A percentile compares a stretch with the other conserved stretches of the same genome.
phyloP scores from a whole-genome alignment of 441 rosid genomes.

The Melianthus villosus region DNA sequence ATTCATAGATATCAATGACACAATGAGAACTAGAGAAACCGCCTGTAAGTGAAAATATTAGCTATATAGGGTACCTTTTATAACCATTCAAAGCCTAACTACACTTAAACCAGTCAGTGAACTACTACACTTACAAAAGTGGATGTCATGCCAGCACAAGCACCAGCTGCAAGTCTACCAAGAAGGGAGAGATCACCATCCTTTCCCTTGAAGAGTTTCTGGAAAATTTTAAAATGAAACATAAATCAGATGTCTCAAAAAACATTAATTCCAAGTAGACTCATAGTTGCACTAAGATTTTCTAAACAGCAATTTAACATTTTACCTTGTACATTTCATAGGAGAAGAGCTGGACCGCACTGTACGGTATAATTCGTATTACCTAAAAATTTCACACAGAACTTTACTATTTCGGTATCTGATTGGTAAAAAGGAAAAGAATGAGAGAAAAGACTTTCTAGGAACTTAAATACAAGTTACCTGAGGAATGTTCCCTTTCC shows the following conservation, averaged over 20 bases:
- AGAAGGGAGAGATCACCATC: constrained; percentile 73
- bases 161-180: constrained; percentile 91
- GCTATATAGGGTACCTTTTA: no score
- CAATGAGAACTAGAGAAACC: no score
- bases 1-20: no score
- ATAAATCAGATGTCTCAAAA: constrained; percentile 6
- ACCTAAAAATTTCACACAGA: constrained; percentile 28
- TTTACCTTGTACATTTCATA: constrained; percentile 92
- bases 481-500: constrained; percentile 99
- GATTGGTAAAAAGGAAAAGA: constrained; percentile 1
- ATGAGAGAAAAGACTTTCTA: constrained; percentile 1
- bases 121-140: constrained; percentile 49
- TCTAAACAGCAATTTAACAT: constrained; percentile 1
- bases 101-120: constrained; percentile 4
- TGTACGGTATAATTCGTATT: constrained; percentile 75
- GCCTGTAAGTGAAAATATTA: no score
- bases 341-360: constrained; percentile 84
- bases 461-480: constrained; percentile 15
- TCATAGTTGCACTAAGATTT: neutral
- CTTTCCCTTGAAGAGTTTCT: constrained; percentile 73
- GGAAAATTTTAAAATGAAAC: constrained; percentile 11
- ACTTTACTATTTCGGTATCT: constrained; percentile 10
- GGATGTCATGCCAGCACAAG: constrained; percentile 99
- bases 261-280: neutral
- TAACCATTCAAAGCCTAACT: no score